Base-by-base conservation (phyloP, 371 early-diverging fungal species). In the Actinomucor elegans region DNA sequence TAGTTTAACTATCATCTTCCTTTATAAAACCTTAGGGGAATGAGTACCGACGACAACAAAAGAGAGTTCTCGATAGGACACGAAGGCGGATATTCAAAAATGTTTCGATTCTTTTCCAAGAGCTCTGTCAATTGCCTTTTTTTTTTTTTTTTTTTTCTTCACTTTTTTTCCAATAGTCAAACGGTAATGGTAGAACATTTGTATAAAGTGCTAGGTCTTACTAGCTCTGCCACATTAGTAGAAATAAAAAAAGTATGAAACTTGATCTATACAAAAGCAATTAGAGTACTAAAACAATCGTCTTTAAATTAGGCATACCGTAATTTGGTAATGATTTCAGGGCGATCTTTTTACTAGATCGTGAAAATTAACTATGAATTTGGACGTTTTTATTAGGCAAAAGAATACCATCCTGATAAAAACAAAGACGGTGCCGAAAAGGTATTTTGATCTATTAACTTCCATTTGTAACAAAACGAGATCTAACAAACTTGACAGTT, bases 371-470 rank as follows among this genome's bases (percentile, higher is more conserved):
- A 11, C 10, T 20, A 2, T 12, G 5, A 18, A 20, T 18, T 28
- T 14, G 14, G 0, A 20, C 5, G 1, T 9, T 17, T 18, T 5
- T 45, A 17, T 3, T 35, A 48, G 56, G 49, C 56, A 0, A 56
- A 43, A 43, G 32, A 48, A 48, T 56, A 48, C 11, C 56, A 48
- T 8, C 56, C 48, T 6, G 49, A 56, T 11, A 57, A 57, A 15
- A 57, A 57, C 21, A 50, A 42, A 24, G 18, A 57, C 3, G 50
- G 50, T 28, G 36, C 49, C 28, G 48, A 56, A 27, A 56, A 43
- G 49, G 49, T 48, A 48, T 8, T 6, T 7, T 34, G 14, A 23
- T 3, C 40, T 24, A n/a, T n/a, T n/a, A n/a, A n/a, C n/a, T n/a
- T n/a, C n/a, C n/a, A n/a, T n/a, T n/a, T n/a, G n/a, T n/a, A n/a